Evolutionary conservation across 495 filamentous ascomycete genomes (phyloP).

Genomic region (Daldinia childiae): DNA sequence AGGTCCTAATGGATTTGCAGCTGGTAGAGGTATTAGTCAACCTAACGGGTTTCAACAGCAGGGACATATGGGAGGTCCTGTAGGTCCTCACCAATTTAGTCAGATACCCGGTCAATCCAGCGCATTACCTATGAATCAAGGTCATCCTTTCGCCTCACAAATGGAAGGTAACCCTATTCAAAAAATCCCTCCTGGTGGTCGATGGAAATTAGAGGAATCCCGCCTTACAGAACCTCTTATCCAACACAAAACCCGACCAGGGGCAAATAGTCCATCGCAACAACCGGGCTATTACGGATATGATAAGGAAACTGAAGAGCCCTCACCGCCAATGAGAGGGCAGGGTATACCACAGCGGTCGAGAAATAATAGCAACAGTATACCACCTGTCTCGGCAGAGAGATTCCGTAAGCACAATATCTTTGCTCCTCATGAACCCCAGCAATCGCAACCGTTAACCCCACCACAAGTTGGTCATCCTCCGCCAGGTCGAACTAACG

Average conservation of each 20-base stretch:
- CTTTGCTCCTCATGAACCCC: constrained; percentile 27
- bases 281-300: constrained; percentile 50
- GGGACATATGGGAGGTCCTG: constrained; percentile 39
- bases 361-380: constrained; percentile 41
- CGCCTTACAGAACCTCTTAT: constrained; percentile 57
- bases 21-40: constrained; percentile 39
- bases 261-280: constrained; percentile 49
- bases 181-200: constrained; percentile 40
- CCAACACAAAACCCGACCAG: constrained; percentile 48
- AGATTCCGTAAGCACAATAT: constrained; percentile 49
- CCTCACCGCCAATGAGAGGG: constrained; percentile 13
- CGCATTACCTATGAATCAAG: constrained; percentile 25
- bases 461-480: constrained; percentile 29
- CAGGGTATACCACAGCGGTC: constrained; percentile 24
- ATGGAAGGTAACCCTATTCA: constrained; percentile 41
- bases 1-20: constrained; percentile 43
- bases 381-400: constrained; percentile 53
- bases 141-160: constrained; percentile 37
- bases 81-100: constrained; percentile 16
- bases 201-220: constrained; percentile 58
- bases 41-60: constrained; percentile 35
- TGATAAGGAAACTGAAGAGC: constrained; percentile 57
- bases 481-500: constrained; percentile 24
- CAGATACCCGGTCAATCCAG: constrained; percentile 26
- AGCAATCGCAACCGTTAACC: constrained; percentile 35